A percentile compares a stretch with the other conserved stretches of the same genome.
Conservation (phyloP, 1,284 basidiomycete species). For the Ganoderma meredithae region DNA sequence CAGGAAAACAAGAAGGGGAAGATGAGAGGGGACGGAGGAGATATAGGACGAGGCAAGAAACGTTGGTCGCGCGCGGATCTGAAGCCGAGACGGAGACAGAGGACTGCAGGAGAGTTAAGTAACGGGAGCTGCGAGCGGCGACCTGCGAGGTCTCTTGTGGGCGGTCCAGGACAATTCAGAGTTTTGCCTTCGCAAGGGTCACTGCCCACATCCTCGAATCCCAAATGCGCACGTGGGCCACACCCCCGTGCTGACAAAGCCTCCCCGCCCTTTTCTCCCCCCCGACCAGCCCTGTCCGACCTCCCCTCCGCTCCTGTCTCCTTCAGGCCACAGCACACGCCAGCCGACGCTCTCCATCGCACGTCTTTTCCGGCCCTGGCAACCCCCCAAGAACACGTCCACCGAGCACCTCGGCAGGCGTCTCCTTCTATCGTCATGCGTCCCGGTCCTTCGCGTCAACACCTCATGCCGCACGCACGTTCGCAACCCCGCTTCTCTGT, state of each 20-base stretch:
- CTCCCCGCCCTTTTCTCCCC: constrained; percentile 10
- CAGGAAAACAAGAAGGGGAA: constrained; percentile 23
- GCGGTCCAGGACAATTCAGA: constrained; percentile 20
- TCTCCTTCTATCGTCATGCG: constrained; percentile 6
- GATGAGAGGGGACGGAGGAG: constrained; percentile 7
- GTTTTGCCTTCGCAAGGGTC: constrained; percentile 32
- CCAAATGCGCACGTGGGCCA: constrained; percentile 30
- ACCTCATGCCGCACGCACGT: constrained; percentile 34
- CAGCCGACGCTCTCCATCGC: neutral
- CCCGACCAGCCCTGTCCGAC: constrained; percentile 6
- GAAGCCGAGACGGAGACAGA: constrained; percentile 12
- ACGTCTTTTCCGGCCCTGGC: neutral
- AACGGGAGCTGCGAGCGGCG: constrained; percentile 10
- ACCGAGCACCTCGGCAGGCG: neutral
- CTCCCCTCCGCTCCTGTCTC: neutral
- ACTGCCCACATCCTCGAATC: constrained; percentile 16
- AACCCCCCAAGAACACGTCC: constrained; percentile 1
- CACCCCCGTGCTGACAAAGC: constrained; percentile 30
- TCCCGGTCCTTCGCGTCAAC: constrained; percentile 14
- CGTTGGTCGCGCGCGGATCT: constrained; percentile 33
- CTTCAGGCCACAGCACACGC: constrained; percentile 2
- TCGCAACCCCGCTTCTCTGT: constrained; percentile 27
- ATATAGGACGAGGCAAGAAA: constrained; percentile 28
- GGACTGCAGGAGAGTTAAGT: neutral
- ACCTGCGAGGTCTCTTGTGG: neutral